Evolutionary conservation across 768 basidiomycete species (phyloP), one percentile per base, ranked within the genome.

Genomic region (Podaxis mareebaensis): DNA sequence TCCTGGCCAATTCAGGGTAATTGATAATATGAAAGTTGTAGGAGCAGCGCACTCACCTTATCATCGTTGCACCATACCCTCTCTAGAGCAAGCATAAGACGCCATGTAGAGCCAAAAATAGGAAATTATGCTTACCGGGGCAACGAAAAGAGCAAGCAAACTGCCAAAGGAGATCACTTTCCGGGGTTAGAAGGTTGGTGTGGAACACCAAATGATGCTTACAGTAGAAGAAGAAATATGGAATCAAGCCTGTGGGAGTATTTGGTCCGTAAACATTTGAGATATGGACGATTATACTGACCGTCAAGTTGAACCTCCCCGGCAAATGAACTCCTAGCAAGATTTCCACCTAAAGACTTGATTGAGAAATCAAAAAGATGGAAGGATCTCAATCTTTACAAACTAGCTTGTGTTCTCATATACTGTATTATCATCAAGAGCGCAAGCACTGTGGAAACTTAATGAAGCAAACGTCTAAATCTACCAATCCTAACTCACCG

Each of bases 151-250:
- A 15, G 54, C 42, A n/a, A 39, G 36, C 13, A 56, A 20, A 39
- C 54, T 56, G 36, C 54, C 39, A 10, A 56, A 12, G 11, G 38
- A 56, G 36, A 56, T n/a, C 20, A 56, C 54, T 56, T 33, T 33
- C 10, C 33, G 10, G 33, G 8, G 33, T 33, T 33, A 33, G 33
- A 33, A 33, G 33, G 33, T 33, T 10, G 33, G 8, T 10, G 8
- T 8, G 33, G 8, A 33, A 33, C 1, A 10, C 33, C 33, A 33
- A 33, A 10, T 10, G 33, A 10, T 40, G 20, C 54, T 20, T 36
- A 56, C 54, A 20, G 11, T 24, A 22, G 38, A 56, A n/a, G 38
- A 56, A 56, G 20, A 56, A 20, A 40, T 56, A 56, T 20, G 54
- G 54, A 13, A 56, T 33, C 33, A 56, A 36, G 38, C 36, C 54